Evolutionary conservation across 2,329 filamentous ascomycete species (phyloP).

Genomic region (Westerdykella ornata): DNA sequence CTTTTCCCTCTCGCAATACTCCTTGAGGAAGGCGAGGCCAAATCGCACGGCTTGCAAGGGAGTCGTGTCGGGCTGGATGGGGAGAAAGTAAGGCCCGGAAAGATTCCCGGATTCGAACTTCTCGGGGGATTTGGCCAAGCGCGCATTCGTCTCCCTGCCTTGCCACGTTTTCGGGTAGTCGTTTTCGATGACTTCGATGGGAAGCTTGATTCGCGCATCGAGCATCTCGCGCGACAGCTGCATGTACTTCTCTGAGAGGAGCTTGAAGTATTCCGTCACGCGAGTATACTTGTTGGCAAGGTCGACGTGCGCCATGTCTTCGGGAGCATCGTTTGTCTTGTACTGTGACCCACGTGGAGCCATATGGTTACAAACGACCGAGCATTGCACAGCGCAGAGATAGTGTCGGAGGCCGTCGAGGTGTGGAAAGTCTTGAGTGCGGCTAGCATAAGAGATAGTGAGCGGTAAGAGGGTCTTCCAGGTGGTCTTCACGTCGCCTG

Average conservation of each 20-base stretch:
- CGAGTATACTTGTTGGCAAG: constrained; percentile 17
- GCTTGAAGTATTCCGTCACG: constrained; percentile 20
- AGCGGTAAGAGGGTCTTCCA: constrained; percentile 37
- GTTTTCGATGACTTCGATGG: constrained; percentile 33
- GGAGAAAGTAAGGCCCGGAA: constrained; percentile 38
- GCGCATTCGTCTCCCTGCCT: constrained; percentile 16
- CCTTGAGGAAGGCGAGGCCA: constrained; percentile 37
- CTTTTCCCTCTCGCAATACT: constrained; percentile 38
- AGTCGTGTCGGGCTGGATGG: constrained; percentile 36
- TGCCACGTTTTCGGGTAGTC: constrained; percentile 38
- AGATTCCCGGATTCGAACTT: constrained; percentile 30
- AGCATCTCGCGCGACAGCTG: constrained; percentile 22
- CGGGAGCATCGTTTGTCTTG: constrained; percentile 23
- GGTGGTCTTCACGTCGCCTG: constrained; percentile 28
- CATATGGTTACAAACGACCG: constrained; percentile 32
- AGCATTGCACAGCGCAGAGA: constrained; percentile 37
- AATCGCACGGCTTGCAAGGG: constrained; percentile 43
- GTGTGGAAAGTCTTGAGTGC: constrained; percentile 29
- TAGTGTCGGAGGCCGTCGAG: constrained; percentile 40
- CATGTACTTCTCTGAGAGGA: constrained; percentile 24
- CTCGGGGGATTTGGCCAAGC: constrained; percentile 24
- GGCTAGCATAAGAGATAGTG: constrained; percentile 25
- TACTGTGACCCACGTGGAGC: constrained; percentile 21
- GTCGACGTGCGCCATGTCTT: constrained; percentile 21
- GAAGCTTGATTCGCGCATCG: constrained; percentile 24